Evolutionary conservation across 129 eudicot genomes (phyloP).

Genomic region (Flaveria trinervia): DNA sequence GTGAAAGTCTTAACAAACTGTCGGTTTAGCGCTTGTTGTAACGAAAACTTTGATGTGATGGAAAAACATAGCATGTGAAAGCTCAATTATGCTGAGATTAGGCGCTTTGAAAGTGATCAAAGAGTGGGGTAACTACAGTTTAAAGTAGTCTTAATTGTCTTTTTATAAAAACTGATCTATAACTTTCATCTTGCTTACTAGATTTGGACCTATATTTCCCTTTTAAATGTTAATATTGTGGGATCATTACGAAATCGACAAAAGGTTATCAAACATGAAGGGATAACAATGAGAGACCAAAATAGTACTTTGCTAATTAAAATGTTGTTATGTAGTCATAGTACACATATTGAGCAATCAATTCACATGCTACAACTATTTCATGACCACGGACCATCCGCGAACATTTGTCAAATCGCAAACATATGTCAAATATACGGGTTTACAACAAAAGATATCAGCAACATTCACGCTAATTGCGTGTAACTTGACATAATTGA

Average conservation of each 20-base stretch:
- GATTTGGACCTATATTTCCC: constrained; percentile 9
- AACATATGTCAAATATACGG: background rate
- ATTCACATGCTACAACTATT: background rate
- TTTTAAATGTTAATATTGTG: background rate
- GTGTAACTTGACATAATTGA: background rate
- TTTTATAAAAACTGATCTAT: constrained; percentile 1
- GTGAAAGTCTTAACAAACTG: background rate
- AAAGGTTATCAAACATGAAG: too few relatives aligned
- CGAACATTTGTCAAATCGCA: background rate
- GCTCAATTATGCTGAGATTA: constrained; percentile 40
- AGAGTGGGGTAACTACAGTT: constrained; percentile 50
- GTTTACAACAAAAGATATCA: background rate
- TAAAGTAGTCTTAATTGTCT: constrained; percentile 30
- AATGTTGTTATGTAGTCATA: background rate
- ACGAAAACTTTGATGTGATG: constrained; percentile 31
- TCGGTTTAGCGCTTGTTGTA: constrained; percentile 17
- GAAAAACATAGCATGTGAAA: constrained; percentile 43
- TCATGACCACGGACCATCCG: background rate
- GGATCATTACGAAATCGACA: background rate
- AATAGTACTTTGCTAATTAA: too few relatives aligned
- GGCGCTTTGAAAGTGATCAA: constrained; percentile 29
- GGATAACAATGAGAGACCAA: too few relatives aligned
- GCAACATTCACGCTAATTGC: background rate
- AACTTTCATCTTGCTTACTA: constrained; percentile 2
- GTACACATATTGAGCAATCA: background rate